phyloP scores from a whole-genome alignment of 805 yeast genomes.

The Teunomyces tritomae region DNA sequence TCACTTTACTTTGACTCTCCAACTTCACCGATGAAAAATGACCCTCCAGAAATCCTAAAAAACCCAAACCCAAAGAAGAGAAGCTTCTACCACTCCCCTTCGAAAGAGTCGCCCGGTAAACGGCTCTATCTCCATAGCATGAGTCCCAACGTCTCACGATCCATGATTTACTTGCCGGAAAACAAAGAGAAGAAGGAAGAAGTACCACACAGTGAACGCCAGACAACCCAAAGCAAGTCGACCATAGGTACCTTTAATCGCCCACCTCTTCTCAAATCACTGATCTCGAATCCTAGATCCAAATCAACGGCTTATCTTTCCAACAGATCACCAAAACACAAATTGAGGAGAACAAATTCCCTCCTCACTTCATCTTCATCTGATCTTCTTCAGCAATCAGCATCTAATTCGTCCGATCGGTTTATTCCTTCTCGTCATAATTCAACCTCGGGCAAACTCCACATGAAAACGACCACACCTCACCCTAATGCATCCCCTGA shows the following conservation, averaged over 20 bases:
- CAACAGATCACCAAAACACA: conserved; percentile 23
- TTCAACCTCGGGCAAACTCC: conserved; percentile 37
- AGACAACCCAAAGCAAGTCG: not conserved
- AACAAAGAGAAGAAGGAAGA: not conserved
- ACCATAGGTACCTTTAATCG: not conserved
- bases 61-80: conserved; percentile 8
- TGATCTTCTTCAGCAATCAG: conserved; percentile 22
- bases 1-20: conserved; percentile 8
- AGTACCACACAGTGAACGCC: not conserved
- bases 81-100: conserved; percentile 7
- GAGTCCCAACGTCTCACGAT: conserved; percentile 35
- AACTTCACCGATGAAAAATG: conserved; percentile 3
- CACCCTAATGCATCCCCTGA: conserved; percentile 50
- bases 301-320: conserved; percentile 20
- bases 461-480: conserved; percentile 29
- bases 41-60: conserved; percentile 6
- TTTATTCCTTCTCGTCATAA: conserved; percentile 45
- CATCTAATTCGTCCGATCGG: conserved; percentile 29
- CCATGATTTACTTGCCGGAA: conserved; percentile 20
- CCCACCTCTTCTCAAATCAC: conserved; percentile 11
- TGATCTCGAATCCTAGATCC: conserved; percentile 24
- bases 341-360: conserved; percentile 34
- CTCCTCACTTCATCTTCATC: conserved; percentile 28
- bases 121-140: conserved; percentile 29
- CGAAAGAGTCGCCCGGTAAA: conserved; percentile 21